These are phyloP conservation scores for Tinospora cordifolia DNA, from an alignment of 164 flowering plant genomes.

Conservation along the genomic window DNA sequence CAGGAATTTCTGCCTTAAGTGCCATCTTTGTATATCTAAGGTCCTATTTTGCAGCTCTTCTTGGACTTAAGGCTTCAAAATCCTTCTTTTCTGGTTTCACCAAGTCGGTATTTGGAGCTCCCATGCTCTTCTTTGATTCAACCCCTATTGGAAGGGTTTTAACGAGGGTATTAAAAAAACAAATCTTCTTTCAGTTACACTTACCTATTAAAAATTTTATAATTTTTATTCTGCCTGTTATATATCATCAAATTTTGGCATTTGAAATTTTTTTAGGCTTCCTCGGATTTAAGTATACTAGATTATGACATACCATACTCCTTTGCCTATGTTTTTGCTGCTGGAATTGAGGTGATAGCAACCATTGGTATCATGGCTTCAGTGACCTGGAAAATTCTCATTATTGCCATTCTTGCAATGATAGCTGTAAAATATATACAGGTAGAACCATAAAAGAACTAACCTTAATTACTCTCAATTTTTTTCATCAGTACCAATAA, in stretches of 20 bases:
- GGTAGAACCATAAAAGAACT: slow-evolving; percentile 33
- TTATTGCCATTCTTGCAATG: slow-evolving; percentile 47
- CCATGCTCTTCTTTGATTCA: slow-evolving; percentile 86
- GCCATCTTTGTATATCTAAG: slow-evolving; percentile 48
- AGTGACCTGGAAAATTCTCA: slow-evolving; percentile 83
- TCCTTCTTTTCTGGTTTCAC: slow-evolving; percentile 60
- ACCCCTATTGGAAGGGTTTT: slow-evolving; percentile 84
- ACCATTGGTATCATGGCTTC: slow-evolving; percentile 51
- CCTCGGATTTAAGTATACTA: slow-evolving; percentile 69
- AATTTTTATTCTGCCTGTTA: not conserved
- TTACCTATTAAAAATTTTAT: too few species aligned
- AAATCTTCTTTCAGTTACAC: slow-evolving; percentile 9
- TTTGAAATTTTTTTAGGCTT: slow-evolving; percentile 41
- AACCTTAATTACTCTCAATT: not conserved
- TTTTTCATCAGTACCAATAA: not conserved
- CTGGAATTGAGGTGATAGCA: slow-evolving; percentile 31
- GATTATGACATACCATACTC: slow-evolving; percentile 73
- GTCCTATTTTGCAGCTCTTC: slow-evolving; percentile 35
- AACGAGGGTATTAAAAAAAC: slow-evolving; percentile 51
- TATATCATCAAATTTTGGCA: not conserved
- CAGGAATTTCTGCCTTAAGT: slow-evolving; percentile 48
- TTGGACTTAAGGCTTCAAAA: slow-evolving; percentile 71
- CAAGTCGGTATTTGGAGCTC: slow-evolving; percentile 67
- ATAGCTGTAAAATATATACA: slow-evolving; percentile 48
- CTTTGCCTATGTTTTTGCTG: slow-evolving; percentile 31